These are phyloP conservation scores for Penicillium concentricum DNA, from an alignment of 2,329 filamentous ascomycete species.

Conservation along the genomic window DNA sequence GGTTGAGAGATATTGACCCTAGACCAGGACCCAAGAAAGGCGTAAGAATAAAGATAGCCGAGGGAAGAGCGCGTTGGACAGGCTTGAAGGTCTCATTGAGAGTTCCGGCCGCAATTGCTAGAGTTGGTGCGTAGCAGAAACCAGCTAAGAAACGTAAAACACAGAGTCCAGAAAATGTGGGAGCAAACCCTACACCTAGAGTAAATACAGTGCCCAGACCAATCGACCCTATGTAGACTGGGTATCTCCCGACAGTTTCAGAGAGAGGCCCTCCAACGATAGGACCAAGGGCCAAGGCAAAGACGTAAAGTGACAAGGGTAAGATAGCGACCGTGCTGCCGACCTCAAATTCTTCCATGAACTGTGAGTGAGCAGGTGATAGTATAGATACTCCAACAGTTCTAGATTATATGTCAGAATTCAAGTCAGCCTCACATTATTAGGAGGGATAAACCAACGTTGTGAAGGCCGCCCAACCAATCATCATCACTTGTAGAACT, in stretches of 20 bases:
- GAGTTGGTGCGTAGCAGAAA: constrained; percentile 15
- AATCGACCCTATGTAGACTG: constrained; percentile 18
- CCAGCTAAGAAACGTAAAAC: constrained; percentile 18
- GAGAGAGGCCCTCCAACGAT: constrained; percentile 24
- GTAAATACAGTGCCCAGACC: constrained; percentile 17
- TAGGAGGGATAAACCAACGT: constrained; percentile 3
- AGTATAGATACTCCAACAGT: constrained; percentile 18
- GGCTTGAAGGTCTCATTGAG: constrained; percentile 25
- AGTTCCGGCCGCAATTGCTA: constrained; percentile 18
- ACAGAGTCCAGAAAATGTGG: constrained; percentile 11
- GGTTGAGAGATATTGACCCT: constrained; percentile 8
- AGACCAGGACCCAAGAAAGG: constrained; percentile 24
- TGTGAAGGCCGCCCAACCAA: constrained; percentile 17
- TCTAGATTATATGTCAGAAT: constrained; percentile 1
- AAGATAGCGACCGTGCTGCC: constrained; percentile 16
- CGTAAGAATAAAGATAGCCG: constrained; percentile 21
- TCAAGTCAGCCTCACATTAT: not conserved
- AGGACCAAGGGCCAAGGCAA: constrained; percentile 20
- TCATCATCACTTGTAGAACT: constrained; percentile 12
- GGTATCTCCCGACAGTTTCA: constrained; percentile 24
- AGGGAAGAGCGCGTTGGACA: constrained; percentile 14
- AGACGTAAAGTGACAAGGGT: constrained; percentile 18
- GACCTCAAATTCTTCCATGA: constrained; percentile 18
- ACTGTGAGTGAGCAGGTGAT: constrained; percentile 10
- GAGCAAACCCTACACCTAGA: constrained; percentile 14